Evolutionary conservation across 2,329 filamentous ascomycete genomes (phyloP), one percentile per base, ranked within the genome.

Genomic region (Alternaria sp.): DNA sequence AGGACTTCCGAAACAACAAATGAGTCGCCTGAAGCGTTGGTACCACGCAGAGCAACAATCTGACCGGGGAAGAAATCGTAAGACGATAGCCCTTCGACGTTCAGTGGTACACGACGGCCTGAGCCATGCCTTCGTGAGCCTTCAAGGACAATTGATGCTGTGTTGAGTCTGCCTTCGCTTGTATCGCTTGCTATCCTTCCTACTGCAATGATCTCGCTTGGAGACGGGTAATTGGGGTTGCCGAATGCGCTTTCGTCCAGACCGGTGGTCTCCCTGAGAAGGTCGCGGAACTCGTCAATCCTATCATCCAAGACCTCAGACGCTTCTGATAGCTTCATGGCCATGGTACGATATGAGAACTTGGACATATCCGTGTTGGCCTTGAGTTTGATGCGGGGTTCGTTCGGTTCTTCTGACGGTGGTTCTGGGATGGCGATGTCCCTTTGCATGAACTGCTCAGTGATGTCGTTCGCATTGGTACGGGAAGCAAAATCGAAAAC

Each of bases 1-100:
- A 98, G 82, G 3, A 95, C 79, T 71, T 97, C 88, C 33, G 85
- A 88, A 31, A 95, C 92, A 1, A 88, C 85, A 68, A 98, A 97
- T 68, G 91, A 89, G 36, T 88, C 85, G 0, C 94, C 94, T 0
- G 92, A 92, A 21, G 92, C 88, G 74, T 99, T 99, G 68, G 88
- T 92, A 7, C 95, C 95, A 61, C 85, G 85, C 28, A 98, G 79
- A 6, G 94, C 95, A 29, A 97, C 92, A 51, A 98, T 92, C 74
- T 98, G 93, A 5, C 95, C 95, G 0, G 94, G 95, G 74, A 98
- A 98, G 80, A 98, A 92, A 73, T 92, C 90, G 78, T 90, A 95
- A 2, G 79, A 85, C 64, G 83, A 80, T 1, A 96, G 76, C 2
- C 84, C 84, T 60, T 90, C 85, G 56, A 97, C 81, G 64, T 92